Evolutionary conservation across 495 filamentous ascomycete genomes (phyloP), one percentile per base, ranked within the genome.

Genomic region (Penicillium verhagenii): DNA sequence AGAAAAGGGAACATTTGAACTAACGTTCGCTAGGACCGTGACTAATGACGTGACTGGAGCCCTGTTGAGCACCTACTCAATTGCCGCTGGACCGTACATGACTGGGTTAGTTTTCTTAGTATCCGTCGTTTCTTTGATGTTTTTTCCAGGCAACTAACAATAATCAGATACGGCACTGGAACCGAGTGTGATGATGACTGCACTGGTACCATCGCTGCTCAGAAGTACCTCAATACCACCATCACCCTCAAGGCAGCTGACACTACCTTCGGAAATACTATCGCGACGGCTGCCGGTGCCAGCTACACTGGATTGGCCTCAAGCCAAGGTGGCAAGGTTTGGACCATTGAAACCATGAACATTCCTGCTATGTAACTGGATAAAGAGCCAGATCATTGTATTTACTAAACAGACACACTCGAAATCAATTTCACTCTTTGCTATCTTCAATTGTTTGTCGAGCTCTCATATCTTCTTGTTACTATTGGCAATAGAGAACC

Each of bases 221-320:
- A 75, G 56, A 33, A 66, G 40, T 73, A 75, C 53, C 20, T 68
- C 47, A 65, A 69, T 54, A 73, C 72, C 2, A 50, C 52, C 14
- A 71, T 73, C 52, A 75, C 65, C 11, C 61, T 75, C 10, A 66
- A 60, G 2, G 52, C 54, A 1, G 65, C 66, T 20, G 72, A 75
- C 31, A 51, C 56, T 18, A 69, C 60, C 2, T 75, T 73, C 45
- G 66, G 69, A 1, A 43, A 64, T 8, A 75, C 72, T 5, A 69
- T 75, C 43, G 61, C 67, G 14, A 52, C 58, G 11, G 64, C 61
- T 2, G 51, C 48, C 9, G 63, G 65, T 13, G 67, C 64, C 2
- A 68, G 63, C 6, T 70, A 69, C 43, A 57, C 54, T 1, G 72
- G 62, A 5, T 47, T 74, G 44, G 58, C 33, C 23, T 70, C 70